Evolutionary conservation across 2,329 filamentous ascomycete species (phyloP), one percentile per base, ranked within the genome.

Genomic region (Sporothrix phasma): DNA sequence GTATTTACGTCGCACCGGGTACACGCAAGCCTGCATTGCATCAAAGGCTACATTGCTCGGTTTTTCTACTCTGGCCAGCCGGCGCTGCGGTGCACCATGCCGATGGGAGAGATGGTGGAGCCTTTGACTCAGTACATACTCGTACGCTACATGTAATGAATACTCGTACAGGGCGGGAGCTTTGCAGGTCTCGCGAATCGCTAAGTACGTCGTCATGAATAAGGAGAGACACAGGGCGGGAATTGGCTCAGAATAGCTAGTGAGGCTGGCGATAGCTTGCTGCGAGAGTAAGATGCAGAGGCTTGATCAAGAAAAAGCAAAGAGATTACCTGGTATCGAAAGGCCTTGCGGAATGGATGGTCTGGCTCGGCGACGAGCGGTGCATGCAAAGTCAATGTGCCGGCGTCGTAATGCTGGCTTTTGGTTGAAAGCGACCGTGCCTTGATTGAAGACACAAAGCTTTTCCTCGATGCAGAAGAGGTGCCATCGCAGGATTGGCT

Each of bases 11-110:
- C 34, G 34, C 13, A 41, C 5, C 39, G 15, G n/a, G 41, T 24
- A 22, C 31, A 37, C 31, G 51, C 51, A 39, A 39, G 31, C 51
- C 29, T 37, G 51, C 51, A 37, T 39, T 54, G 51, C 51, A 56
- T 39, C 10, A 10, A 37, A 56, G 31, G 31, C 10, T 56, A 56
- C 51, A 24, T 56, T 31, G 51, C 51, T 54, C 19, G 51, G 5
- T 29, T 49, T 24, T 13, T 49, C 46, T 15, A n/a, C 22, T 7
- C 17, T 10, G 10, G 19, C 41, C 41, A 37, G n/a, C 29, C 58
- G 58, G 58, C 29, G 58, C 39, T 61, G 58, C 58, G 58, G 58
- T 61, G 43, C 58, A 61, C 58, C 26, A 39, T 24, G 58, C 58
- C 58, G 58, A 61, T 61, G 58, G 58, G 26, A 61, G 49, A 47